A percentile compares a stretch with the other conserved stretches of the same genome.
Conservation (phyloP, 768 basidiomycete genomes). For the Sutorius australiensis region DNA sequence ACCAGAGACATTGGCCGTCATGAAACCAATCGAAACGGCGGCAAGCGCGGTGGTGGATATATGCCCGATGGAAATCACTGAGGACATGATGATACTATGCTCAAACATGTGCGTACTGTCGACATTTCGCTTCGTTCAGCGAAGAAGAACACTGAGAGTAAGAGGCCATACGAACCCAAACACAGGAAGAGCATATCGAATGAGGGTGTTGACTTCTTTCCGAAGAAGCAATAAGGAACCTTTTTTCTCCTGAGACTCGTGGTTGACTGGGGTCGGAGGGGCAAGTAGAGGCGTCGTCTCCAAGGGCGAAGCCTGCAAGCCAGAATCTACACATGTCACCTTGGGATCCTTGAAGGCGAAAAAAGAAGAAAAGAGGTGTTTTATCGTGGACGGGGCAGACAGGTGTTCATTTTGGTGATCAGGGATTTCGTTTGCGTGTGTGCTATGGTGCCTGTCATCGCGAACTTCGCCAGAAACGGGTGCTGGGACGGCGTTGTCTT, state of each 20-base stretch:
- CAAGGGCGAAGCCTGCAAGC: slow-evolving; percentile 9
- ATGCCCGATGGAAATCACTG: slow-evolving; percentile 90
- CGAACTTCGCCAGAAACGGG: slow-evolving; percentile 36
- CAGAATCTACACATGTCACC: not conserved
- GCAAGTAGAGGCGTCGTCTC: slow-evolving; percentile 60
- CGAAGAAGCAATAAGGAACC: not conserved
- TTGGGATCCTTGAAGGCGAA: not conserved
- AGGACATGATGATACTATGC: slow-evolving; percentile 80
- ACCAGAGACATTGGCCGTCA: slow-evolving; percentile 60
- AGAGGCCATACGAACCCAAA: slow-evolving; percentile 51
- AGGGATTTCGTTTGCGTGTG: slow-evolving; percentile 5
- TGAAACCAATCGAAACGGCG: slow-evolving; percentile 69
- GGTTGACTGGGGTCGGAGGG: slow-evolving; percentile 43
- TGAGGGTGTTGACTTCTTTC: slow-evolving; percentile 38
- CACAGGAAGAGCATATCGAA: slow-evolving; percentile 68
- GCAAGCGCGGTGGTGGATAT: slow-evolving; percentile 87
- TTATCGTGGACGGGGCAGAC: not conserved
- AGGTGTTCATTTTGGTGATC: slow-evolving; percentile 1
- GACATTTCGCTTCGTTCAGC: slow-evolving; percentile 5
- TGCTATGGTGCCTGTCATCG: slow-evolving; percentile 12
- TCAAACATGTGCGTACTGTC: slow-evolving; percentile 70
- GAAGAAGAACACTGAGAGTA: not conserved
- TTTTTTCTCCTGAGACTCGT: slow-evolving; percentile 25
- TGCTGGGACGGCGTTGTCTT: slow-evolving; percentile 55
- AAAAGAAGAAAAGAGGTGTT: slow-evolving; percentile 1